Percentiles rank a stretch among this genome's conserved stretches.
Evolutionary conservation across 495 filamentous ascomycete species (phyloP).

Genomic region (Podospora pseudoanserina): DNA sequence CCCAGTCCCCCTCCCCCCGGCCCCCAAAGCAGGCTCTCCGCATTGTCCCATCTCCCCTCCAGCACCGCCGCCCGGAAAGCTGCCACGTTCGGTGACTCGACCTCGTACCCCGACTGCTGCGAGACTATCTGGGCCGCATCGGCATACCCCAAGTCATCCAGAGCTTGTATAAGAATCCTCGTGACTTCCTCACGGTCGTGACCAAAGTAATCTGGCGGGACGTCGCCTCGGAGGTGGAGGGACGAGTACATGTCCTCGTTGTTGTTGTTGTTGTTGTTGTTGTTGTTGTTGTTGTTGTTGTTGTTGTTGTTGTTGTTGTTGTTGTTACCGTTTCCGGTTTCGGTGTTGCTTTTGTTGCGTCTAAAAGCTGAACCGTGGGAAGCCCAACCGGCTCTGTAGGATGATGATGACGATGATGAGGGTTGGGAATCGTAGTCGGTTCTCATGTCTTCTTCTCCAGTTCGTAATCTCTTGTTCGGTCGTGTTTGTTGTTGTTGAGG

Average conservation of each 20-base stretch:
- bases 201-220: conserved; percentile 51
- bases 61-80: conserved; percentile 79
- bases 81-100: conserved; percentile 82
- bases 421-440: neutral
- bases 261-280: neutral
- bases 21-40: conserved; percentile 75
- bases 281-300: neutral
- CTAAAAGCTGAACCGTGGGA: neutral
- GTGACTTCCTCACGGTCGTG: conserved; percentile 94
- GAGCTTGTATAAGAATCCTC: conserved; percentile 83
- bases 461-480: conserved; percentile 1
- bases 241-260: neutral
- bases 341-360: neutral
- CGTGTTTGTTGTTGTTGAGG: neutral
- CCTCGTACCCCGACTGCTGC: conserved; percentile 79
- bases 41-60: conserved; percentile 76
- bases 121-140: conserved; percentile 68
- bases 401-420: neutral
- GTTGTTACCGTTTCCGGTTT: neutral
- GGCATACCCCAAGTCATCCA: conserved; percentile 82
- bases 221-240: neutral
- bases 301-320: neutral
- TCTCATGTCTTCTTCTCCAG: neutral
- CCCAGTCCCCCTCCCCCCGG: conserved; percentile 48
- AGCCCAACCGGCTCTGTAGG: neutral